A percentile compares a stretch with the other conserved stretches of the same genome.
Conservation (phyloP, 345 rosid species). For the Salix dunnii region DNA sequence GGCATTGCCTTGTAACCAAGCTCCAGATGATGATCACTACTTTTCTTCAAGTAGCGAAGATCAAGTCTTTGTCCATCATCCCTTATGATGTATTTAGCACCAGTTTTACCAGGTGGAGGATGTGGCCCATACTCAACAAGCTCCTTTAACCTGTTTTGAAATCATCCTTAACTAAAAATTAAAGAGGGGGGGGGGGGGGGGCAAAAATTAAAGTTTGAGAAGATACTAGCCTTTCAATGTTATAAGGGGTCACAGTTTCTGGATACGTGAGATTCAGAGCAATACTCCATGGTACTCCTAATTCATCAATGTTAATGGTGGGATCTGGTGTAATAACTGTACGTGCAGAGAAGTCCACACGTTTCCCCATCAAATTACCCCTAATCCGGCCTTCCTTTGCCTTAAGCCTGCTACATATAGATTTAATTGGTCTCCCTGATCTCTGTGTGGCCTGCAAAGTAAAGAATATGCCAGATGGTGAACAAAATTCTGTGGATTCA, state of each 20-base stretch:
- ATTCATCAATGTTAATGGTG: constrained; percentile 81
- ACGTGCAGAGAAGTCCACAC: constrained; percentile 97
- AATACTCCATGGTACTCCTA: constrained; percentile 98
- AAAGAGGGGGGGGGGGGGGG: not conserved
- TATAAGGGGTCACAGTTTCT: constrained; percentile 93
- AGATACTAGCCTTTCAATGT: constrained; percentile 71
- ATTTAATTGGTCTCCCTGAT: constrained; percentile 95
- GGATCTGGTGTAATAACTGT: constrained; percentile 99
- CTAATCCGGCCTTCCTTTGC: constrained; percentile 97
- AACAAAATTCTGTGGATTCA: not conserved
- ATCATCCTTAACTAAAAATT: not conserved
- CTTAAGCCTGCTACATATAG: constrained; percentile 93
- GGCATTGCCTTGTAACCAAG: constrained; percentile 80
- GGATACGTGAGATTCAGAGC: constrained; percentile 94
- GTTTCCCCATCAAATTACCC: constrained; percentile 95
- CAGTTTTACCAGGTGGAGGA: constrained; percentile 97
- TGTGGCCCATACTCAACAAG: constrained; percentile 97
- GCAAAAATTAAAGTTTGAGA: not conserved
- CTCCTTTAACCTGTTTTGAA: constrained; percentile 65
- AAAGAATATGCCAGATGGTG: constrained; percentile 14
- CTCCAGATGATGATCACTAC: constrained; percentile 97
- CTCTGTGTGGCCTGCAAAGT: constrained; percentile 87
- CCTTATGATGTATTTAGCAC: constrained; percentile 92
- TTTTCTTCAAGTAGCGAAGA: constrained; percentile 94
- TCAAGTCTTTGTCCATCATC: constrained; percentile 99